Evolutionary conservation across 2,329 filamentous ascomycete species (phyloP).

Genomic region (Colletotrichum destructivum): DNA sequence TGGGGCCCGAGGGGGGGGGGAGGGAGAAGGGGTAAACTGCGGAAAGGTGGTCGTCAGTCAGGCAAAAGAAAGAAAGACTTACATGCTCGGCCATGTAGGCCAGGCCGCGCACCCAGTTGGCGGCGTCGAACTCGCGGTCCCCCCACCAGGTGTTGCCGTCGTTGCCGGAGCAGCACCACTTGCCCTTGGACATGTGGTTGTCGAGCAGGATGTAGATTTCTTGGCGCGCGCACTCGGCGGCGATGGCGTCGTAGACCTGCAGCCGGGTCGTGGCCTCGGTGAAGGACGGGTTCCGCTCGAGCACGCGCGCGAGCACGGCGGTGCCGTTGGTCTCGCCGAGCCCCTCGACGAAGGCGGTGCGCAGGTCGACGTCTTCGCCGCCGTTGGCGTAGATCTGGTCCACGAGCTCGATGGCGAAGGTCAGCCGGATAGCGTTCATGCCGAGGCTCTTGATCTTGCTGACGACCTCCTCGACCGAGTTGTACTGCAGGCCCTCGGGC

Average conservation of each 20-base stretch:
- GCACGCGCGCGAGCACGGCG: constrained; percentile 64
- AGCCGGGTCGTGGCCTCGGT: constrained; percentile 68
- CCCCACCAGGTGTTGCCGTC: constrained; percentile 76
- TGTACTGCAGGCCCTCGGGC: constrained; percentile 75
- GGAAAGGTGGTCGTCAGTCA: too few relatives aligned
- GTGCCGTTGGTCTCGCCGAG: constrained; percentile 69
- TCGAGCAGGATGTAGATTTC: constrained; percentile 72
- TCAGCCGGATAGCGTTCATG: constrained; percentile 75
- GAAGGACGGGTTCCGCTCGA: constrained; percentile 71
- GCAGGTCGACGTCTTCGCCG: constrained; percentile 62
- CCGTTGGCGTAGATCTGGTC: constrained; percentile 69
- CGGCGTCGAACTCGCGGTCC: constrained; percentile 70
- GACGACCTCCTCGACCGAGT: constrained; percentile 69
- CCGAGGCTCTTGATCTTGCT: constrained; percentile 71
- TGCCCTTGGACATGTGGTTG: constrained; percentile 72
- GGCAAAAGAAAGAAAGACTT: constrained; percentile 42
- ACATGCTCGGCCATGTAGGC: constrained; percentile 73
- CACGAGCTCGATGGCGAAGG: constrained; percentile 76
- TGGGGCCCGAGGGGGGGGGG: background rate
- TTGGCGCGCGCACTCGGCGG: constrained; percentile 68
- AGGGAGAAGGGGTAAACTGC: too few relatives aligned
- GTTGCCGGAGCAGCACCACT: constrained; percentile 69
- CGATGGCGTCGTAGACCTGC: constrained; percentile 70
- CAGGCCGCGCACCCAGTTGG: constrained; percentile 74
- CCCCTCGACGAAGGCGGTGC: constrained; percentile 60